Evolutionary conservation across 1,139 yeast genomes (phyloP).

Genomic region (Hansenula anomala): DNA sequence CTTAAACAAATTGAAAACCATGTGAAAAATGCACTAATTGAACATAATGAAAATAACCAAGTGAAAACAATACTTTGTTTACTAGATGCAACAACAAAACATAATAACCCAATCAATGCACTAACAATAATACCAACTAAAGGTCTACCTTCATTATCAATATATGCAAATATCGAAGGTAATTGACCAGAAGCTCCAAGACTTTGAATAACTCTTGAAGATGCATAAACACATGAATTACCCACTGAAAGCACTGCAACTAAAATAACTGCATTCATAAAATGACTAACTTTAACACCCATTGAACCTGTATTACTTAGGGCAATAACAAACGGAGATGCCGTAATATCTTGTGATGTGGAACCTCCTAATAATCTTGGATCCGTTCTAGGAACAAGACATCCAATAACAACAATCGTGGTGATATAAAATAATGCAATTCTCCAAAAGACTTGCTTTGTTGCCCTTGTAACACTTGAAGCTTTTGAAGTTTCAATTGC

Average conservation of each 20-base stretch:
- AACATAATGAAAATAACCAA: conserved; percentile 66
- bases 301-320: conserved; percentile 34
- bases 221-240: conserved; percentile 55
- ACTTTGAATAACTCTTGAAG: conserved; percentile 57
- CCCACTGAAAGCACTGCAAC: conserved; percentile 61
- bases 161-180: conserved; percentile 53
- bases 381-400: conserved; percentile 51
- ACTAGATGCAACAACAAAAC: conserved; percentile 58
- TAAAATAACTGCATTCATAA: conserved; percentile 51
- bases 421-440: conserved; percentile 67
- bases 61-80: conserved; percentile 54
- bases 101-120: conserved; percentile 51
- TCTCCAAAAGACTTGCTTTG: conserved; percentile 61
- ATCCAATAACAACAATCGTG: conserved; percentile 55
- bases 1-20: conserved; percentile 64
- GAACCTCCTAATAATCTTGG: conserved; percentile 36
- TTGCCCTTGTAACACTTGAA: conserved; percentile 64
- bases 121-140: conserved; percentile 46
- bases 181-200: conserved; percentile 57
- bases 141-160: conserved; percentile 56
- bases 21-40: conserved; percentile 63
- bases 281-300: conserved; percentile 43
- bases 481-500: conserved; percentile 77
- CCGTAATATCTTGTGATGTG: conserved; percentile 36
- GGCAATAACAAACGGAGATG: conserved; percentile 56